phyloP scores from a whole-genome alignment of 108 stramenopile species.

The Cyclotella kingstonii region DNA sequence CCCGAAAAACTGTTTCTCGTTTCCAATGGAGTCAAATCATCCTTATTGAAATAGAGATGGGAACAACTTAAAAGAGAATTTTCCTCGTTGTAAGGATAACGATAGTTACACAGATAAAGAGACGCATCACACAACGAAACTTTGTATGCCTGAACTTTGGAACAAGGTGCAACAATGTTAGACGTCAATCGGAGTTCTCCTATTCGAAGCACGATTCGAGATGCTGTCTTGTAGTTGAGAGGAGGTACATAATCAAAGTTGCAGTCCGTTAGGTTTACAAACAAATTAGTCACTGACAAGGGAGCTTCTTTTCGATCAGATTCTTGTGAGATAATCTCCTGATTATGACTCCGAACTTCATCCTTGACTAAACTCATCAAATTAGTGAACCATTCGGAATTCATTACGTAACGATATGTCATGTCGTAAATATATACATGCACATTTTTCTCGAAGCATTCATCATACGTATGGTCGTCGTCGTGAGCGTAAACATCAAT shows the following conservation, averaged over 20 bases:
- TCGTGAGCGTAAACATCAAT: constrained; percentile 51
- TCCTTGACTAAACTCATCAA: constrained; percentile 31
- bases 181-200: constrained; percentile 70
- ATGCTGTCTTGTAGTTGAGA: constrained; percentile 40
- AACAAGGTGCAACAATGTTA: constrained; percentile 61
- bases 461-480: constrained; percentile 5
- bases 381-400: constrained; percentile 53
- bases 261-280: constrained; percentile 64
- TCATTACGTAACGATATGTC: constrained; percentile 57
- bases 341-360: neutral
- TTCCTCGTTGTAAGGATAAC: constrained; percentile 56
- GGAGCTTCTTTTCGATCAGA: neutral
- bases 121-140: constrained; percentile 64
- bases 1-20: neutral
- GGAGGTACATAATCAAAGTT: constrained; percentile 74
- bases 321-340: constrained; percentile 7
- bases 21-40: constrained; percentile 13
- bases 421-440: constrained; percentile 68
- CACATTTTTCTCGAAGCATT: constrained; percentile 36
- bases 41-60: constrained; percentile 18
- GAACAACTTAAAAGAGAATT: constrained; percentile 50
- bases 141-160: constrained; percentile 50
- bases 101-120: constrained; percentile 49
- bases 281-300: constrained; percentile 38
- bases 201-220: constrained; percentile 58